Evolutionary conservation across 768 basidiomycete species (phyloP).

Genomic region (Calocybe indica): DNA sequence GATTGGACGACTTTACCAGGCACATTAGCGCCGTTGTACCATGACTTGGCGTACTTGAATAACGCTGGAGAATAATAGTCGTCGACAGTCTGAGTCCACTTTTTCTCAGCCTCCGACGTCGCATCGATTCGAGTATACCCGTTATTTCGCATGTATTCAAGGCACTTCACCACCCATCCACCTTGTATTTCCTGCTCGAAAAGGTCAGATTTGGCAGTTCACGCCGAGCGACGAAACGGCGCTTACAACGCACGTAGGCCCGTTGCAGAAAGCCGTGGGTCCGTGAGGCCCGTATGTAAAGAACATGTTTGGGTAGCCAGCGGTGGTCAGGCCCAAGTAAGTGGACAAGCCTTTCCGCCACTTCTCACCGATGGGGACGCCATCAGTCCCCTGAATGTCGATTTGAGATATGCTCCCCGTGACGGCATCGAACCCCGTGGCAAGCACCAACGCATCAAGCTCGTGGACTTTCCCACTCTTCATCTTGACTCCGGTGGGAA

Average conservation of each 20-base stretch:
- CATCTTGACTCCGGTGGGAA: slow-evolving; percentile 9
- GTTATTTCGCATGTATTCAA: slow-evolving; percentile 5
- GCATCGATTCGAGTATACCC: slow-evolving; percentile 9
- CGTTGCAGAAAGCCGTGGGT: slow-evolving; percentile 10
- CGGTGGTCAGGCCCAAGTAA: slow-evolving; percentile 11
- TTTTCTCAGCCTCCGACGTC: slow-evolving; percentile 6
- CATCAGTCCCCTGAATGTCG: slow-evolving; percentile 11
- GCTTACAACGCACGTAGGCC: slow-evolving; percentile 10
- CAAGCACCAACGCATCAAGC: slow-evolving; percentile 11
- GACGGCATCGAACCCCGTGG: slow-evolving; percentile 12
- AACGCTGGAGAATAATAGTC: background rate
- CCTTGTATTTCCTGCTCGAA: slow-evolving; percentile 12
- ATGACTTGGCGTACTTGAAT: slow-evolving; percentile 4
- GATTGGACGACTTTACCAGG: slow-evolving; percentile 10
- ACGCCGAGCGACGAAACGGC: background rate
- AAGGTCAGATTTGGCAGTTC: background rate
- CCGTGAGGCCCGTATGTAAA: slow-evolving; percentile 11
- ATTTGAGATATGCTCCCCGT: slow-evolving; percentile 9
- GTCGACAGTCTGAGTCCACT: slow-evolving; percentile 4
- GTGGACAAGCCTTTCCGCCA: slow-evolving; percentile 10
- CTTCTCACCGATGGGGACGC: slow-evolving; percentile 8
- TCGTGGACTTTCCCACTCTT: slow-evolving; percentile 6
- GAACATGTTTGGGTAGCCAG: slow-evolving; percentile 12
- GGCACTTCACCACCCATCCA: slow-evolving; percentile 10
- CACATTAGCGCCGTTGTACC: slow-evolving; percentile 11